Conservation (phyloP, 495 filamentous ascomycete species). For the Terfezia boudieri region DNA sequence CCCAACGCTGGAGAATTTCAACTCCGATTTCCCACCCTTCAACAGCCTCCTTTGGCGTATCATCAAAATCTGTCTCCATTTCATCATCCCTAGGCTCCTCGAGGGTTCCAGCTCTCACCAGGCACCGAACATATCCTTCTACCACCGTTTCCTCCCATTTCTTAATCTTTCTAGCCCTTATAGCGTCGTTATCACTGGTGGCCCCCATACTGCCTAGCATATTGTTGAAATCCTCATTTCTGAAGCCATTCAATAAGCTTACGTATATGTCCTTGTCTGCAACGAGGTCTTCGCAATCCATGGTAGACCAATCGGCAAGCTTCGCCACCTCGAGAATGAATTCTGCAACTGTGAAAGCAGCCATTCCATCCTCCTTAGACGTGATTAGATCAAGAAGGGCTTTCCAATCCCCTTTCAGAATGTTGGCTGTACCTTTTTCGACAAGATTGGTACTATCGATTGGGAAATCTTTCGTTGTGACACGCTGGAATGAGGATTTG, state of each 20-base stretch:
- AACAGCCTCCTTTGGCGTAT: slow-evolving; percentile 10
- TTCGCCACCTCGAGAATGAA: slow-evolving; percentile 8
- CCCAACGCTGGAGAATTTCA: slow-evolving; percentile 3
- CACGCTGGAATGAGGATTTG: slow-evolving; percentile 6
- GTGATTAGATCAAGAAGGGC: not conserved
- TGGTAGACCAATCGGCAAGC: slow-evolving; percentile 9
- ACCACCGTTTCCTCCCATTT: slow-evolving; percentile 7
- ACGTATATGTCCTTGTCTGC: slow-evolving; percentile 1
- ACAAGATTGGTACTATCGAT: not conserved
- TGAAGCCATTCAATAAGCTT: not conserved
- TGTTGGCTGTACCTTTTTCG: not conserved
- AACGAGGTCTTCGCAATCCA: slow-evolving; percentile 15
- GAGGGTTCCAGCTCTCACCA: slow-evolving; percentile 15
- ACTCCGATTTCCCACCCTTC: slow-evolving; percentile 18
- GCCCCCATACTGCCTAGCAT: not conserved
- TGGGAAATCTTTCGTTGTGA: slow-evolving; percentile 5
- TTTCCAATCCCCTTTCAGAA: not conserved
- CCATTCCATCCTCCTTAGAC: not conserved
- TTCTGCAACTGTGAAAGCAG: slow-evolving; percentile 3
- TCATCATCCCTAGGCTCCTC: not conserved
- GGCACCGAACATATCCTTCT: slow-evolving; percentile 8
- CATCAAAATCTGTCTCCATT: not conserved
- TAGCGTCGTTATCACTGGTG: slow-evolving; percentile 13
- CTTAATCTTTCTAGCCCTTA: slow-evolving; percentile 7
- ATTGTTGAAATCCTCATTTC: slow-evolving; percentile 5